Conservation (phyloP, 768 basidiomycete genomes). For the Lactifluus piperatus region DNA sequence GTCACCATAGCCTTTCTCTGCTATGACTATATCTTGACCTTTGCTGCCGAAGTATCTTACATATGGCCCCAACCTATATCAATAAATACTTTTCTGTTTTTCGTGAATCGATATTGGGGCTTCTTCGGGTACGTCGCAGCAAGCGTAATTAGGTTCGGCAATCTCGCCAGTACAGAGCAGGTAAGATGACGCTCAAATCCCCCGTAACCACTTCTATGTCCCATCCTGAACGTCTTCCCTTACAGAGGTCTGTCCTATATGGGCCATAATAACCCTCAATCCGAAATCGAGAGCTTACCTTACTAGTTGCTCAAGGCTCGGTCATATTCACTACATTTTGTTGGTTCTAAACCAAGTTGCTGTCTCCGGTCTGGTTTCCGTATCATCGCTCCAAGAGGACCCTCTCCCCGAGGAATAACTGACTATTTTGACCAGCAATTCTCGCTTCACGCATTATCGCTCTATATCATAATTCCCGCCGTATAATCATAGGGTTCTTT, state of each 20-base stretch:
- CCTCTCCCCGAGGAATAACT: not conserved
- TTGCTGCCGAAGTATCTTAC: conserved; percentile 32
- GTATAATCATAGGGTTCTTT: conserved; percentile 32
- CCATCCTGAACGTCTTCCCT: not conserved
- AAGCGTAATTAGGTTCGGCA: conserved; percentile 17
- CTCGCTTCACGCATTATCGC: conserved; percentile 43
- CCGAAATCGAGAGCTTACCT: not conserved
- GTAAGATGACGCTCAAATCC: conserved; percentile 5
- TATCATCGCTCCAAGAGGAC: not conserved
- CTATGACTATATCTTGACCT: conserved; percentile 28
- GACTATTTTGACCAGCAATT: conserved; percentile 27
- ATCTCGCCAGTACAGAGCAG: conserved; percentile 2
- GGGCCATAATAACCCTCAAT: not conserved
- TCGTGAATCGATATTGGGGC: conserved; percentile 42
- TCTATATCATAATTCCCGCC: conserved; percentile 35
- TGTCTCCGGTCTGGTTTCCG: conserved; percentile 34
- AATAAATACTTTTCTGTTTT: conserved; percentile 36
- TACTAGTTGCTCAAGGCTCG: conserved; percentile 34
- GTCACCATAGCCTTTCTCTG: conserved; percentile 22
- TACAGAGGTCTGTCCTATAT: conserved; percentile 18
- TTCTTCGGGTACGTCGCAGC: conserved; percentile 30
- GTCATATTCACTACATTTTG: conserved; percentile 33
- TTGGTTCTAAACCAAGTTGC: conserved; percentile 38
- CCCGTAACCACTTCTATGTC: not conserved
- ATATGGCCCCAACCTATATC: conserved; percentile 38